phyloP scores from a whole-genome alignment of 1,284 basidiomycete genomes.

The Sanguinoderma infundibulare region DNA sequence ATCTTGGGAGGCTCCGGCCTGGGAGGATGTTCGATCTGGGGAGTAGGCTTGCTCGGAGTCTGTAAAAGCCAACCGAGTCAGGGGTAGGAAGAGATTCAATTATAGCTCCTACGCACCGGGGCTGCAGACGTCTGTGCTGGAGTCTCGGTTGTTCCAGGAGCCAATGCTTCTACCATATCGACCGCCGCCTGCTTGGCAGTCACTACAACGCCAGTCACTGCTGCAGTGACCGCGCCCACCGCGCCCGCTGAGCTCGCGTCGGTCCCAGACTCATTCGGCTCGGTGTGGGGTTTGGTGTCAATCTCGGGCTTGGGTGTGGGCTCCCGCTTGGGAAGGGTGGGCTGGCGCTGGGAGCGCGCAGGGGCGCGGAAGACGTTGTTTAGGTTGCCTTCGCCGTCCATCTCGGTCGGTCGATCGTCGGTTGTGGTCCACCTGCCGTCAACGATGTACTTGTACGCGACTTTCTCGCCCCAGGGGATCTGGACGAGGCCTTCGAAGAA shows the following conservation, averaged over 20 bases:
- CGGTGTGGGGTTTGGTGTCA: slow-evolving; percentile 1
- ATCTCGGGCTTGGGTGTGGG: slow-evolving; percentile 16
- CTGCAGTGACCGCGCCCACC: background rate
- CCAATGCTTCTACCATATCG: slow-evolving; percentile 32
- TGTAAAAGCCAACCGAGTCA: background rate
- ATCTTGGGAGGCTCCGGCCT: no score
- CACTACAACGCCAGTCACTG: slow-evolving; percentile 17
- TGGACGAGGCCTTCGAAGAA: slow-evolving; percentile 55
- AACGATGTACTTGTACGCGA: slow-evolving; percentile 80
- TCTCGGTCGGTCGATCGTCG: slow-evolving; percentile 61
- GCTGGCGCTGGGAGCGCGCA: slow-evolving; percentile 38
- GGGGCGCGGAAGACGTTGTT: slow-evolving; percentile 77
- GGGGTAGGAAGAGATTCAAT: background rate
- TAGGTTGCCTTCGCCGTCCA: slow-evolving; percentile 64
- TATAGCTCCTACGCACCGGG: slow-evolving; percentile 8
- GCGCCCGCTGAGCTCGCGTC: slow-evolving; percentile 5
- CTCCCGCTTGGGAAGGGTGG: slow-evolving; percentile 18
- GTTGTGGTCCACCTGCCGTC: slow-evolving; percentile 71
- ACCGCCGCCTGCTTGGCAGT: slow-evolving; percentile 31
- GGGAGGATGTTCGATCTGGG: no score
- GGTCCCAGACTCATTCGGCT: background rate
- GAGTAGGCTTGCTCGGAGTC: background rate
- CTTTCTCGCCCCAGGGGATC: slow-evolving; percentile 67
- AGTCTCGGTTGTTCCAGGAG: slow-evolving; percentile 31
- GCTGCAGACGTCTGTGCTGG: slow-evolving; percentile 21